These are phyloP conservation scores for Lachancea sp. DNA, from an alignment of 805 yeast species.

Conservation along the genomic window DNA sequence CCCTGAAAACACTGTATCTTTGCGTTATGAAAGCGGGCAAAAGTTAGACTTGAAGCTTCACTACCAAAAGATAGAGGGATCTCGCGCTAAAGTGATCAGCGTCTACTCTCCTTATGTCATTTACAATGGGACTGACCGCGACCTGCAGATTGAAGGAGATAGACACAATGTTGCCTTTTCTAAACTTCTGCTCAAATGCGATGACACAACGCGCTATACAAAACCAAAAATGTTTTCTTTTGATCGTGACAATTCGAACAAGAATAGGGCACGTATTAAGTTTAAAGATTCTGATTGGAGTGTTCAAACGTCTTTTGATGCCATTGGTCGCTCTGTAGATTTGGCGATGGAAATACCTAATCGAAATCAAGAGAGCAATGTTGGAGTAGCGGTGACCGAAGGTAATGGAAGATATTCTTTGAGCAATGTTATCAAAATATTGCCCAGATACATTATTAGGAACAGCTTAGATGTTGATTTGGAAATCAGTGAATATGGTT, in stretches of 20 bases:
- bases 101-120: conserved; percentile 83
- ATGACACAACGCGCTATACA: conserved; percentile 30
- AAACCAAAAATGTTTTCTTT: conserved; percentile 83
- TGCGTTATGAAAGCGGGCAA: conserved; percentile 63
- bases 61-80: conserved; percentile 47
- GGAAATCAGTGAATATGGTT: conserved; percentile 61
- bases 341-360: conserved; percentile 43
- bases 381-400: conserved; percentile 70
- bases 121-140: conserved; percentile 71
- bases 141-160: conserved; percentile 52
- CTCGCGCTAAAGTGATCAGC: conserved; percentile 52
- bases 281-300: conserved; percentile 71
- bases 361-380: conserved; percentile 54
- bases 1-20: conserved; percentile 46
- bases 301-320: conserved; percentile 73
- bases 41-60: conserved; percentile 54
- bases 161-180: conserved; percentile 48
- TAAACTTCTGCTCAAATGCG: conserved; percentile 28
- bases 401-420: conserved; percentile 80
- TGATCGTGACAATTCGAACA: conserved; percentile 48
- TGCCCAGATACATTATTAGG: conserved; percentile 75
- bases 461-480: conserved; percentile 55
- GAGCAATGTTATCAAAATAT: conserved; percentile 68
- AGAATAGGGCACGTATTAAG: conserved; percentile 58
- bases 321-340: conserved; percentile 76